Base-by-base conservation (phyloP, 2,329 filamentous ascomycete genomes). In the Penicillium sp. region DNA sequence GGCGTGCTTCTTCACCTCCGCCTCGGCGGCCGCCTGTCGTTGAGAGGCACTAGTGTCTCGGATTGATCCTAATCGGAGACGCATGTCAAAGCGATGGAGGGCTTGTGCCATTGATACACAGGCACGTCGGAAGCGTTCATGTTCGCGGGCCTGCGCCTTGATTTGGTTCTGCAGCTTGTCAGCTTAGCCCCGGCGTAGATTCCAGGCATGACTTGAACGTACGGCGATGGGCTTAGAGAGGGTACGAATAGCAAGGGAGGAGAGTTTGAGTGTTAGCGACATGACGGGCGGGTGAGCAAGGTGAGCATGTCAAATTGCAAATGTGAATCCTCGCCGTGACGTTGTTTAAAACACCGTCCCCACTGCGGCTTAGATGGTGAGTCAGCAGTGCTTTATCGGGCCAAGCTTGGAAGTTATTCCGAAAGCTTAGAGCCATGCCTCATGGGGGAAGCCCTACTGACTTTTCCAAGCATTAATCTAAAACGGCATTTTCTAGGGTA, bases 181-280 rank as follows among this genome's bases (percentile, higher is more conserved):
- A 67, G 62, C 52, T 51, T 49, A 5, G 22, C 6, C 40, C 20
- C 10, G 42, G 27, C 14, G 40, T 29, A n/a, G 20, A 39, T 10
- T 16, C 18, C 18, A 20, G 18, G 22, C 8, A 13, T 27, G n/a
- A 31, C 23, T n/a, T 16, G 31, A 38, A 46, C 61, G 47, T 74
- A 85, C 82, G 54, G 80, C 81, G 60, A 86, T 81, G 1, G 82
- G 82, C 62, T 86, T 86, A 11, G 82, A 82, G 23, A 84, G 70
- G 1, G 82, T 85, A 49, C 82, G 75, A 49, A 86, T 79, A 32
- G 74, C 76, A 39, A 86, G 72, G 18, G 82, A 84, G 26, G 78
- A 79, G 56, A 86, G 76, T 63, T 86, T 86, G 52, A 86, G 70
- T 8, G 81, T 83, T 51, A 85, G 61, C 51, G 80, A 82, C 80